Base-by-base conservation (phyloP, 2,329 filamentous ascomycete genomes). In the Claviceps digitariae region DNA sequence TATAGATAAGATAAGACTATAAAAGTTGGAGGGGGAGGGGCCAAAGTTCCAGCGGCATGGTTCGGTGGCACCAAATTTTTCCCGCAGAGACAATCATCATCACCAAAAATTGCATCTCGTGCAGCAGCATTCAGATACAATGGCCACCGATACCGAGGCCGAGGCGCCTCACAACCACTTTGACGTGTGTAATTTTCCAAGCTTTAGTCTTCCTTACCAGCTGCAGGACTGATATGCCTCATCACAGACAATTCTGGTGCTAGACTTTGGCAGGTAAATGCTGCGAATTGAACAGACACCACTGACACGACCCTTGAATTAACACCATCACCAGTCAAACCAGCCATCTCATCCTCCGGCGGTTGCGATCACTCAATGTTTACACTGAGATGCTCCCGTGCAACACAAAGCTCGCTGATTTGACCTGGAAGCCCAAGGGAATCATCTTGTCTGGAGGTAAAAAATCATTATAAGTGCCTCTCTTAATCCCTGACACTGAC, bases 371-470 rank as follows among this genome's bases (percentile, higher is more conserved):
- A 41, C 44, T 52, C 25, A 44, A 21, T 44, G 54, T 61, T 27
- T 95, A 87, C 74, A 82, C 81, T 57, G 89, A 95, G 72, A 86
- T 95, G 83, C 80, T 94, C 44, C 86, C 87, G 29, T 95, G 89
- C 70, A 93, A 84, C 51, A 82, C 85, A 61, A 90, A 90, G 74
- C 70, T 95, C 23, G 73, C 79, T 7, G 86, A 93, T 55, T 76
- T 95, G 31, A 66, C 74, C 47, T 95, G 79, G 74, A 88, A 82
- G 65, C 91, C 91, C 21, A 86, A 85, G 65, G 91, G 90, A 60
- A 82, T 97, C 58, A 86, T 95, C 54, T 56, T 73, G 12, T 68
- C 65, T 29, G 73, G 72, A 53, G 72, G 70, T 63, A 50, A 36
- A 36, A 51, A 54, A 23, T 44, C 23, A n/a, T 27, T 15, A 48